Percentiles rank a stretch among this genome's conserved stretches.
phyloP scores from a whole-genome alignment of 1,284 basidiomycete genomes.

The Porogramme epimiltina region DNA sequence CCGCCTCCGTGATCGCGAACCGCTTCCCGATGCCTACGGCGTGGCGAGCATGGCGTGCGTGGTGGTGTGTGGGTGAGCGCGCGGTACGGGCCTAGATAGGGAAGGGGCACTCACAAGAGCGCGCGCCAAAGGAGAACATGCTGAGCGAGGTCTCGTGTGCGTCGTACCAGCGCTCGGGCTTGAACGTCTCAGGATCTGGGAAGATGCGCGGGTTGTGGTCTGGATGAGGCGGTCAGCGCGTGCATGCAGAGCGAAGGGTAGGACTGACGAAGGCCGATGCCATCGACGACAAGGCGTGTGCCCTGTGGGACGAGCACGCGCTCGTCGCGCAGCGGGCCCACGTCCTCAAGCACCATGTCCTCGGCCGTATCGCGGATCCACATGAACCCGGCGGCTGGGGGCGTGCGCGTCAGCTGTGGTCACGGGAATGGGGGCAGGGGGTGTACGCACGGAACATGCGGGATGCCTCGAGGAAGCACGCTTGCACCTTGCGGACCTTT shows the following conservation, averaged over 20 bases:
- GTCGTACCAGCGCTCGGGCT: constrained; percentile 34
- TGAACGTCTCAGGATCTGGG: constrained; percentile 30
- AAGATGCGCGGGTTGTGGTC: constrained; percentile 26
- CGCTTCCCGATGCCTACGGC: constrained; percentile 24
- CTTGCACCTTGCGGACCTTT: constrained; percentile 6
- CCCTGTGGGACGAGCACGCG: constrained; percentile 11
- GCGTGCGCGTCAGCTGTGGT: not conserved
- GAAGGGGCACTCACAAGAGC: constrained; percentile 21
- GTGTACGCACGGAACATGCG: constrained; percentile 22
- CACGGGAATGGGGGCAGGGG: not conserved
- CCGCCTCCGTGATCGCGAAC: constrained; percentile 33
- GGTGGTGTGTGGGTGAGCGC: not conserved
- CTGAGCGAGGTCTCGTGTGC: constrained; percentile 21
- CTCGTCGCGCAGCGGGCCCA: constrained; percentile 3
- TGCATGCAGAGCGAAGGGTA: not conserved
- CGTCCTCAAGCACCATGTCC: constrained; percentile 5
- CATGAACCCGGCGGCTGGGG: constrained; percentile 17
- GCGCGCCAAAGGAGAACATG: constrained; percentile 25
- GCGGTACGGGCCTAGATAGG: not conserved
- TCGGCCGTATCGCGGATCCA: constrained; percentile 12
- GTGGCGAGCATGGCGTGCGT: not conserved
- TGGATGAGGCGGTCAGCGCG: constrained; percentile 1
- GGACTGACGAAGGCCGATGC: constrained; percentile 17
- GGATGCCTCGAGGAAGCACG: constrained; percentile 22
- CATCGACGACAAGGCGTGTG: constrained; percentile 15